Evolutionary conservation across 2,329 filamentous ascomycete species (phyloP).

Genomic region (Erysiphe pulchra): DNA sequence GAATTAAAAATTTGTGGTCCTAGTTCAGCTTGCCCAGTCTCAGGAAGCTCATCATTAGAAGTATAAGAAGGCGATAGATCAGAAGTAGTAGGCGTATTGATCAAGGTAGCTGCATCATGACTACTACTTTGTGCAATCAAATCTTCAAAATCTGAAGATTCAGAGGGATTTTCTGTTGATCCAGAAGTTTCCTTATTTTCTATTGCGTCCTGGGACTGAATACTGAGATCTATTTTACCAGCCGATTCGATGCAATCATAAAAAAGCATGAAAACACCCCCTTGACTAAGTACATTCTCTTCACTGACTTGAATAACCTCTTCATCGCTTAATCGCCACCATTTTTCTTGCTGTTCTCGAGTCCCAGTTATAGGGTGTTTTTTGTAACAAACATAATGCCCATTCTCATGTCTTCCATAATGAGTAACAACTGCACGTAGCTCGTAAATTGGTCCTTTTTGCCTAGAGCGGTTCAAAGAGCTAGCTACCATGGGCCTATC

Average conservation of each 20-base stretch:
- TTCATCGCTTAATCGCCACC: slow-evolving; percentile 86
- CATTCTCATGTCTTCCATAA: slow-evolving; percentile 76
- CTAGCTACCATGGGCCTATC: slow-evolving; percentile 47
- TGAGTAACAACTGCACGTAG: slow-evolving; percentile 71
- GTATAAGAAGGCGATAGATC: neutral
- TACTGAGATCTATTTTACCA: neutral
- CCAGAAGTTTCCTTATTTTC: neutral
- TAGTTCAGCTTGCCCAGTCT: neutral
- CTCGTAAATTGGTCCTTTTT: slow-evolving; percentile 40
- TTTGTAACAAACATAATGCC: slow-evolving; percentile 82
- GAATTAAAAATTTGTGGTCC: neutral
- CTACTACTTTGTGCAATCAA: neutral
- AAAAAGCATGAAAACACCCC: slow-evolving; percentile 86
- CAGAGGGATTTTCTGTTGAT: neutral
- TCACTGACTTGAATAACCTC: slow-evolving; percentile 53
- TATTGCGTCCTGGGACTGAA: neutral
- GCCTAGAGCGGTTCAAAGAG: slow-evolving; percentile 21
- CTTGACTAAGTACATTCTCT: slow-evolving; percentile 44
- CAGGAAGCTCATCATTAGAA: neutral
- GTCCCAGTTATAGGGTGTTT: slow-evolving; percentile 28
- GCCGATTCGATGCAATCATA: slow-evolving; percentile 48
- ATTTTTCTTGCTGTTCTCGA: slow-evolving; percentile 20
- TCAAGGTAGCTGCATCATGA: neutral
- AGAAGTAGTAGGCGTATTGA: neutral
- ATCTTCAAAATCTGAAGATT: neutral